Conservation (phyloP, 208 protist species). For the Leishmania turanica region DNA sequence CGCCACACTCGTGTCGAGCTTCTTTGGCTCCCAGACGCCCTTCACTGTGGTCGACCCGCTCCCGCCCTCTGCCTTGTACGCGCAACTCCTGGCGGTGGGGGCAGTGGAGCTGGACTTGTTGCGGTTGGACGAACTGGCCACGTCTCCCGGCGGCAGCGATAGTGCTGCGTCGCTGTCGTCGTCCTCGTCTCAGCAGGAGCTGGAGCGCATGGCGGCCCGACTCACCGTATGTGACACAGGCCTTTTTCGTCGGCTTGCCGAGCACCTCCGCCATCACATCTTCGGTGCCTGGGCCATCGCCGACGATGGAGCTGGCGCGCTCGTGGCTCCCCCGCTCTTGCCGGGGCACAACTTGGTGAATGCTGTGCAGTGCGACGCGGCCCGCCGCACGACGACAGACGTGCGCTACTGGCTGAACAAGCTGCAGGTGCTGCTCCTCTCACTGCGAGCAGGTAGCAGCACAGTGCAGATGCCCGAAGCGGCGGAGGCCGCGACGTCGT, state of each 20-base stretch:
- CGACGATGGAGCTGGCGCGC: neutral
- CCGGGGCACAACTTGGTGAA: neutral
- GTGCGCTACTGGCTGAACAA: slow-evolving; percentile 75
- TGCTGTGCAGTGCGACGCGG: slow-evolving; percentile 20
- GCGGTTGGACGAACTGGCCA: neutral
- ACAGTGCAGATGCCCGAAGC: neutral
- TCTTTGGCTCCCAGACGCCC: slow-evolving; percentile 75
- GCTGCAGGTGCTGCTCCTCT: slow-evolving; percentile 62
- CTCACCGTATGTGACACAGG: slow-evolving; percentile 18
- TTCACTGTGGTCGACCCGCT: slow-evolving; percentile 60
- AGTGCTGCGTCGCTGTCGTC: slow-evolving; percentile 3
- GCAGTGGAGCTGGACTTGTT: slow-evolving; percentile 54
- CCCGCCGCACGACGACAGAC: slow-evolving; percentile 45
- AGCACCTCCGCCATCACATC: slow-evolving; percentile 23
- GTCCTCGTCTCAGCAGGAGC: slow-evolving; percentile 25
- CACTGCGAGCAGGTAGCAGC: slow-evolving; percentile 5
- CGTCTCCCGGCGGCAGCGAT: neutral
- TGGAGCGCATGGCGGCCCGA: slow-evolving; percentile 17
- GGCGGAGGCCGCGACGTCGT: neutral
- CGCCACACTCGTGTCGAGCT: slow-evolving; percentile 47
- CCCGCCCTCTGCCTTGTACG: slow-evolving; percentile 52
- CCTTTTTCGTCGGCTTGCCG: slow-evolving; percentile 31
- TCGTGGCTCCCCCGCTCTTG: neutral
- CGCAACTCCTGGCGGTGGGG: slow-evolving; percentile 66
- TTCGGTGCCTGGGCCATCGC: slow-evolving; percentile 16